A percentile compares a stretch with the other conserved stretches of the same genome.
Conservation (phyloP, 768 basidiomycete genomes). For the Podaxis sp. region DNA sequence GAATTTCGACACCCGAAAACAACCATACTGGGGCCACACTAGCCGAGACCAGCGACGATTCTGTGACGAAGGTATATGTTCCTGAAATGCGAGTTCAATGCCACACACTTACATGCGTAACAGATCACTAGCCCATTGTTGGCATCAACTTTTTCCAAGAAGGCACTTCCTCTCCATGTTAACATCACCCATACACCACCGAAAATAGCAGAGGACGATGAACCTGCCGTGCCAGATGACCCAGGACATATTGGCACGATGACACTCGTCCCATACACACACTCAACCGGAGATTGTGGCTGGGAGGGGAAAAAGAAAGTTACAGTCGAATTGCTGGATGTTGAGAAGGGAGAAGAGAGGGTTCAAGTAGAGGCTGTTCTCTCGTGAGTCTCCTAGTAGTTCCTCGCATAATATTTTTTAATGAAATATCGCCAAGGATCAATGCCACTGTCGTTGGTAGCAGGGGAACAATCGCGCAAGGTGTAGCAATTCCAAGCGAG, state of each 20-base stretch:
- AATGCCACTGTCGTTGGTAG: conserved; percentile 78
- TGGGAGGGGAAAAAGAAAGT: conserved; percentile 80
- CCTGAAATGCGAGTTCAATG: background rate
- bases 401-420: background rate
- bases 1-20: background rate
- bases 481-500: conserved; percentile 18
- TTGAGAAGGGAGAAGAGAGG: conserved; percentile 48
- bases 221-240: conserved; percentile 42
- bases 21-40: background rate
- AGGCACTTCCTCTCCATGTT: conserved; percentile 68
- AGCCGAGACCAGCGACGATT: background rate
- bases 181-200: conserved; percentile 68
- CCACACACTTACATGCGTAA: background rate
- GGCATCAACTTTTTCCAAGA: conserved; percentile 55
- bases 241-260: conserved; percentile 60
- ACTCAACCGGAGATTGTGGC: conserved; percentile 77
- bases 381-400: conserved; percentile 47
- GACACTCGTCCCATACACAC: conserved; percentile 56
- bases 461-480: conserved; percentile 44
- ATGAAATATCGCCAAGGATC: conserved; percentile 42
- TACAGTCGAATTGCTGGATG: conserved; percentile 58
- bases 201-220: conserved; percentile 9
- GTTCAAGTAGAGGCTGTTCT: conserved; percentile 75
- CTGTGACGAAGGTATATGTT: background rate
- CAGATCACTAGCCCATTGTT: conserved; percentile 42